Evolutionary conservation across 2,329 filamentous ascomycete genomes (phyloP), one percentile per base, ranked within the genome.

Genomic region (Cercospora sp.): DNA sequence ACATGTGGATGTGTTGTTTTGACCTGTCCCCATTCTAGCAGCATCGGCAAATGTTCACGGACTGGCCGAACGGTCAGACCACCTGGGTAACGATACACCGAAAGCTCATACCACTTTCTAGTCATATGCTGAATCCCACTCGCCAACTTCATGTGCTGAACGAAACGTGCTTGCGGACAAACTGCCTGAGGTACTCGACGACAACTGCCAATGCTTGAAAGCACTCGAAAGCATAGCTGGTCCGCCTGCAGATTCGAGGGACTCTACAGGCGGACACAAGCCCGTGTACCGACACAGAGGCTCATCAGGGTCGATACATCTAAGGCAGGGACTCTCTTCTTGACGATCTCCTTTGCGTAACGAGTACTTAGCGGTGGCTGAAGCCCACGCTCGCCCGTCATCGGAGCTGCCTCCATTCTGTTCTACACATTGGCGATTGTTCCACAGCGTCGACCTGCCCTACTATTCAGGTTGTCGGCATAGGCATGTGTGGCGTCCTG

Each of bases 301-400:
- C 53, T 58, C 53, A 51, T 20, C 45, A 58, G 53, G 53, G 53
- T 30, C 26, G 53, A 31, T 58, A 58, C 16, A 58, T 58, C 45
- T 58, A 31, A 58, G 53, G 53, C 53, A 58, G 53, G 53, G 53
- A 58, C 53, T 58, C 53, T 58, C 12, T 58, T 18, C n/a, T 33
- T 31, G 23, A 18, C 26, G 53, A 31, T 58, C 53, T 58, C 53
- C 16, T 30, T n/a, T 28, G 53, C 53, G 23, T 58, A 58, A 58
- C 30, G n/a, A 28, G 26, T 28, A 30, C 53, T 33, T 58, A 31
- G 53, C 53, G 53, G 53, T 58, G 53, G 53, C 53, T 58, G 53
- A 58, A 58, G 53, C 53, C 53, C 53, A 30, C 26, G 26, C 20
- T 28, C 9, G 18, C 45, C 45, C 45, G 18, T 23, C 45, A 7